These are phyloP conservation scores for Striga asiatica DNA, from an alignment of 257 asterid genomes.

Conservation along the genomic window DNA sequence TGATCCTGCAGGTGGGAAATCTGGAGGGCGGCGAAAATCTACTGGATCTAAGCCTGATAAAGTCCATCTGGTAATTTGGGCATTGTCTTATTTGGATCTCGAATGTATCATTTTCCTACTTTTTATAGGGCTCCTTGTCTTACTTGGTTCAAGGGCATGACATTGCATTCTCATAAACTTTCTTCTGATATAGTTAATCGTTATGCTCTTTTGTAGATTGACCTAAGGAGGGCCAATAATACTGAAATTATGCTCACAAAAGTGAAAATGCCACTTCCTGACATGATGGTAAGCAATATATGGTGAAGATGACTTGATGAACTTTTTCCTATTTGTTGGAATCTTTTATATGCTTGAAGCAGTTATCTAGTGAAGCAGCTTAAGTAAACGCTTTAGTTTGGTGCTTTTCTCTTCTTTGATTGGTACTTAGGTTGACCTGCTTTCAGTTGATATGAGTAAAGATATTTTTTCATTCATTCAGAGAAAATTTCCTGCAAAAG, in stretches of 20 bases:
- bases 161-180: no score
- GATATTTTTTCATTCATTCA: slow-evolving; percentile 4
- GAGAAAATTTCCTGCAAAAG: background rate
- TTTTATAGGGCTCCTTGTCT: no score
- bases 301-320: slow-evolving; percentile 12
- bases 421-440: background rate
- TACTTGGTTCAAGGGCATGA: no score
- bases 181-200: background rate
- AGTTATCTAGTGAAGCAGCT: background rate
- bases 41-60: slow-evolving; percentile 85
- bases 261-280: slow-evolving; percentile 99
- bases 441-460: background rate
- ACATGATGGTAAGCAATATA: slow-evolving; percentile 76
- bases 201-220: slow-evolving; percentile 43
- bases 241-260: slow-evolving; percentile 99
- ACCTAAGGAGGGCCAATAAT: slow-evolving; percentile 95
- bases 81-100: no score
- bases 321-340: background rate
- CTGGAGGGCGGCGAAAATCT: slow-evolving; percentile 80
- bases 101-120: no score
- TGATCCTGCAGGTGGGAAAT: slow-evolving; percentile 51
- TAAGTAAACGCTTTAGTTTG: background rate
- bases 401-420: background rate
- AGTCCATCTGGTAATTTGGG: slow-evolving; percentile 79
- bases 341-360: no score